These are phyloP conservation scores for Cryptococcus floricola DNA, from an alignment of 1,284 basidiomycete genomes.

Conservation along the genomic window DNA sequence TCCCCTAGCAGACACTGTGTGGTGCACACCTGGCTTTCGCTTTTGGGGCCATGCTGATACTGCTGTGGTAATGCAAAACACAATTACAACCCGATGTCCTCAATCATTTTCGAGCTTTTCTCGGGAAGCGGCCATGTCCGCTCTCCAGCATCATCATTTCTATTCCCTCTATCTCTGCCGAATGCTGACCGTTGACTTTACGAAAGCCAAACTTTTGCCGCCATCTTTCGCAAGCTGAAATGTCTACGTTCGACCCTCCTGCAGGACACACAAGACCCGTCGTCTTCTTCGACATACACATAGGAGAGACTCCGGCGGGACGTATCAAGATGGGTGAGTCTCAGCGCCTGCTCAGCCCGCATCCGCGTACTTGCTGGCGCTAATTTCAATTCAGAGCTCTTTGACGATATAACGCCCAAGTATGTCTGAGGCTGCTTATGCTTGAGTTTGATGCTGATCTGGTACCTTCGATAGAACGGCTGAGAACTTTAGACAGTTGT, in stretches of 20 bases:
- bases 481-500: slow-evolving; percentile 95
- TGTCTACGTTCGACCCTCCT: slow-evolving; percentile 38
- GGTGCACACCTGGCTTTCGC: slow-evolving; percentile 55
- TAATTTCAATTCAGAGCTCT: slow-evolving; percentile 29
- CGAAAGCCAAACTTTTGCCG: neutral
- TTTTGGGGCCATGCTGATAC: slow-evolving; percentile 52
- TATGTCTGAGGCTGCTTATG: slow-evolving; percentile 10
- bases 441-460: neutral
- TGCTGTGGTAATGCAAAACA: neutral
- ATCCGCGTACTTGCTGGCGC: neutral
- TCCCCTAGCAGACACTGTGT: neutral
- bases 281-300: slow-evolving; percentile 94
- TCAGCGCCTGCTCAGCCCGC: neutral
- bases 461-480: slow-evolving; percentile 62
- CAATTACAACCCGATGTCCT: neutral
- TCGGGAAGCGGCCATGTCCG: neutral
- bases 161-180: neutral
- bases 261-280: slow-evolving; percentile 61
- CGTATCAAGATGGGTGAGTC: slow-evolving; percentile 77
- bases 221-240: neutral
- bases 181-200: neutral
- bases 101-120: neutral
- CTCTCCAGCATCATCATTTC: neutral
- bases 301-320: slow-evolving; percentile 91
- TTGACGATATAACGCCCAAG: slow-evolving; percentile 47